Evolutionary conservation across 345 rosid species (phyloP), one percentile per base, ranked within the genome.

Genomic region (Eucalyptus polybractea): DNA sequence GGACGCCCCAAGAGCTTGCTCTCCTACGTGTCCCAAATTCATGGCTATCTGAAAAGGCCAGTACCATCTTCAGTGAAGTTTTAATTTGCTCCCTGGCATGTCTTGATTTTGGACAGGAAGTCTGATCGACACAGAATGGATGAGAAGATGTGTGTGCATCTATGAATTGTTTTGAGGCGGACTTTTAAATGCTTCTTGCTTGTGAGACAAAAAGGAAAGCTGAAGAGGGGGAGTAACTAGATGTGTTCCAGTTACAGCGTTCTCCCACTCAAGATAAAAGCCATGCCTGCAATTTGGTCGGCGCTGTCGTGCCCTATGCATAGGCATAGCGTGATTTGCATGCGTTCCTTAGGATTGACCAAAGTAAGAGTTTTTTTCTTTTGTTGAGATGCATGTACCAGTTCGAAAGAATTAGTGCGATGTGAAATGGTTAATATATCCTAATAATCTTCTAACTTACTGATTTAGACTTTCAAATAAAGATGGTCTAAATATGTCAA

Each of bases 401-500:
- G 7, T 25, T 60, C 29, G 2, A 29, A 60, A 19, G n/a, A 60
- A 60, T 60, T 25, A 6, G 1, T 60, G 29, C 1, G n/a, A 24
- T 58, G 7, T 24, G 13, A 58, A 58, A 24, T 1, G 65, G 7
- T 24, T 58, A 21, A 54, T 54, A 8, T 21, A 58, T 58, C 7
- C 3, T 25, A 58, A 4, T 24, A 9, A 12, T 24, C 29, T 24
- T 58, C 65, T 24, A 58, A 19, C 6, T 25, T 27, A 58, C 1
- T 1, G 29, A 10, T 10, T 58, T 24, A 24, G 11, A 24, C 13
- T 24, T 24, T 24, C 25, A 12, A 58, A 3, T 10, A 13, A 58
- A 25, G 0, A 12, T 58, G 7, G 4, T 58, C 3, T 11, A 12
- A 5, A 58, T 58, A 2, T 0, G 2, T 58, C 29, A 5, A 44